Conservation (phyloP, 2,329 filamentous ascomycete species). For the Diaporthe sp. region DNA sequence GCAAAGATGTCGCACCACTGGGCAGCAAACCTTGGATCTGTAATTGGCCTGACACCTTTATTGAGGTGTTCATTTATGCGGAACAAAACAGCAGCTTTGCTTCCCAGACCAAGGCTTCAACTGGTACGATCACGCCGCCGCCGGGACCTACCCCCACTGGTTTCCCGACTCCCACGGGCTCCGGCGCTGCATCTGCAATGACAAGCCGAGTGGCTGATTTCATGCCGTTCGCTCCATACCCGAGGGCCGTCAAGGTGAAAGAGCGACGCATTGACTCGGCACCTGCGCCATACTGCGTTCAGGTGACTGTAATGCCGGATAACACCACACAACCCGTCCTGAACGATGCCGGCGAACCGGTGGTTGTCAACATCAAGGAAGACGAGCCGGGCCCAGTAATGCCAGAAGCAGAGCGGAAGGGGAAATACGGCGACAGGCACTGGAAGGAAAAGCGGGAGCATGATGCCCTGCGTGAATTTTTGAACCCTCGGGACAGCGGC, state of each 20-base stretch:
- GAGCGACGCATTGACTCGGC: constrained; percentile 61
- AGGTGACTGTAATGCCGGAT: constrained; percentile 58
- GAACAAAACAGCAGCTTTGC: constrained; percentile 61
- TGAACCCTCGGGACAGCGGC: constrained; percentile 40
- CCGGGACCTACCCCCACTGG: constrained; percentile 36
- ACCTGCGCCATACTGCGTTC: constrained; percentile 58
- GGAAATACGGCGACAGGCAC: background rate
- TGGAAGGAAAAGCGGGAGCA: constrained; percentile 14
- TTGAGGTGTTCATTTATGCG: constrained; percentile 70
- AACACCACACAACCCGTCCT: constrained; percentile 56
- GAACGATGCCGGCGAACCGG: constrained; percentile 27
- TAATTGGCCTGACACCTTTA: constrained; percentile 66
- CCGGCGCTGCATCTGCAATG: constrained; percentile 17
- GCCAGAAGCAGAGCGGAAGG: constrained; percentile 16
- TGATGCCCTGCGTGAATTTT: constrained; percentile 30
- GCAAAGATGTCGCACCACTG: constrained; percentile 53
- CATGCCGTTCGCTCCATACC: constrained; percentile 54
- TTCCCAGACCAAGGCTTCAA: constrained; percentile 27
- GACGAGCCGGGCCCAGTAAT: constrained; percentile 44
- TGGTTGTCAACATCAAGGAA: constrained; percentile 57
- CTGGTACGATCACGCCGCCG: constrained; percentile 39
- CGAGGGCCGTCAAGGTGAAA: constrained; percentile 66
- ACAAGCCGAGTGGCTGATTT: constrained; percentile 19
- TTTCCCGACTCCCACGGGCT: constrained; percentile 33
- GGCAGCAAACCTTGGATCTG: constrained; percentile 72